phyloP scores from a whole-genome alignment of 331 rosid species.

The Ulmus americana region DNA sequence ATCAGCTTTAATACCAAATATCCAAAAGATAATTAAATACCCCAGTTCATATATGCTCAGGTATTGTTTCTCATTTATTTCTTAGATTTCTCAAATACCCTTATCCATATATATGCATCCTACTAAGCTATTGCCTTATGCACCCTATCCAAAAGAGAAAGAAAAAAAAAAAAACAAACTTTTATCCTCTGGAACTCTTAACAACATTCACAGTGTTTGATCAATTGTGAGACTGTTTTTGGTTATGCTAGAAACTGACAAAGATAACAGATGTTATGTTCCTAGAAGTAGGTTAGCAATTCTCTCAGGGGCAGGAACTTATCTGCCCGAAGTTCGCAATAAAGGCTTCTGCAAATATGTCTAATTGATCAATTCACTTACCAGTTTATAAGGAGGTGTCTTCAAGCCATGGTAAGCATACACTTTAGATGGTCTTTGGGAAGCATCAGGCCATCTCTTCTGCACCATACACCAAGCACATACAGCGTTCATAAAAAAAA shows the following conservation, averaged over 20 bases:
- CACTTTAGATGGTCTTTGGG: conserved; percentile 41
- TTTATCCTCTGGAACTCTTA: background rate
- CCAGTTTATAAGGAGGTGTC: conserved; percentile 81
- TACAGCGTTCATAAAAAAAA: conserved; percentile 8
- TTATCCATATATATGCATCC: too few relatives aligned
- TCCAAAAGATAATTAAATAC: too few relatives aligned
- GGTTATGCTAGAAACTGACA: background rate
- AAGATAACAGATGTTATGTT: background rate
- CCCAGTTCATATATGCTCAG: too few relatives aligned
- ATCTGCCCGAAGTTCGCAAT: background rate
- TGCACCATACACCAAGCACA: conserved; percentile 32
- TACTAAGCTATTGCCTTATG: too few relatives aligned
- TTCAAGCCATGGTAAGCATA: conserved; percentile 68
- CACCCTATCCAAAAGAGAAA: too few relatives aligned
- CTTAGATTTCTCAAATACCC: too few relatives aligned
- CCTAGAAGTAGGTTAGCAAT: background rate
- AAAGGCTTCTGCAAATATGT: too few relatives aligned
- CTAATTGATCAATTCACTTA: conserved; percentile 26
- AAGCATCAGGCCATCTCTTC: conserved; percentile 30
- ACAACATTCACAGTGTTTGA: background rate
- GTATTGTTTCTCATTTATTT: too few relatives aligned
- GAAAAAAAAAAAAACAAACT: background rate
- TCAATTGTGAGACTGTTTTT: too few relatives aligned
- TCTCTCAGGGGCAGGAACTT: background rate
- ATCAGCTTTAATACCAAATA: too few relatives aligned